A percentile compares a stretch with the other conserved stretches of the same genome.
Evolutionary conservation across 2,329 filamentous ascomycete genomes (phyloP).

Genomic region (Paecilomyces variotii): DNA sequence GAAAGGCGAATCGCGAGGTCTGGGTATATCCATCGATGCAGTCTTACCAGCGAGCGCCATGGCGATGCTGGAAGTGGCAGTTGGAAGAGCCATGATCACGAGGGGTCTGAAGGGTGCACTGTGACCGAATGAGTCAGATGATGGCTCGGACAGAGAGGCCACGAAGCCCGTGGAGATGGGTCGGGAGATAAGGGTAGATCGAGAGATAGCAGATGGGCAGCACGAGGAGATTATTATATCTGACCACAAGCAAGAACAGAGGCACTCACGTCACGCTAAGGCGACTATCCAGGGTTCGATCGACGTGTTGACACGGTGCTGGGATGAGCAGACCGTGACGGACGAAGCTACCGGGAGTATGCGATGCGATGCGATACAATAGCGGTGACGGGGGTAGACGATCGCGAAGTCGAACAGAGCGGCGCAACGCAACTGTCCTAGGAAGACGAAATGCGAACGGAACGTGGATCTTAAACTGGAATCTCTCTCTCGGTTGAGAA

Average conservation of each 20-base stretch:
- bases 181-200: neutral
- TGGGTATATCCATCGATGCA: slow-evolving; percentile 42
- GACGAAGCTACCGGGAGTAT: neutral
- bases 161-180: neutral
- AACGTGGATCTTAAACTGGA: neutral
- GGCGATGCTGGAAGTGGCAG: slow-evolving; percentile 37
- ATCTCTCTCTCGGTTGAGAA: neutral
- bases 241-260: neutral
- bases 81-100: slow-evolving; percentile 37
- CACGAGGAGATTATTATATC: neutral
- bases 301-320: slow-evolving; percentile 1
- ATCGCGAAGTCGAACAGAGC: slow-evolving; percentile 1
- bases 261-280: slow-evolving; percentile 4
- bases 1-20: slow-evolving; percentile 30
- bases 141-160: slow-evolving; percentile 5
- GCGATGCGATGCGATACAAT: slow-evolving; percentile 5
- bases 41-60: slow-evolving; percentile 45
- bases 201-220: neutral
- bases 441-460: neutral
- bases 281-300: neutral
- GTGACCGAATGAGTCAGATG: slow-evolving; percentile 16
- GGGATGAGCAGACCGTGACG: neutral
- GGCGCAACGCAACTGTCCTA: slow-evolving; percentile 1
- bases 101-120: neutral
- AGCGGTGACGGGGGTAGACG: neutral